Conservation (phyloP, 495 filamentous ascomycete genomes). For the Annulohypoxylon maeteangense region DNA sequence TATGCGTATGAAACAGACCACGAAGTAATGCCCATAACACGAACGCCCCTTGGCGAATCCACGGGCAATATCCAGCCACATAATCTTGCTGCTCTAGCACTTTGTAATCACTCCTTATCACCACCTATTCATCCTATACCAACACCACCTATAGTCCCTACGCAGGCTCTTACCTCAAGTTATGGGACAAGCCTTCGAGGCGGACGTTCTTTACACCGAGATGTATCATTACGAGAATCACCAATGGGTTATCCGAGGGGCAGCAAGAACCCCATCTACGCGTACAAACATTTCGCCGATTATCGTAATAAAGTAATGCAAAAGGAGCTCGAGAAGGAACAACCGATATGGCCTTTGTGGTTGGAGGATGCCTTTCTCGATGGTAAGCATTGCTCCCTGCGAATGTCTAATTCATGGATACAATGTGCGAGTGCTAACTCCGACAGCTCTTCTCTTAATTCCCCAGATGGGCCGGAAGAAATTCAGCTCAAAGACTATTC, state of each 20-base stretch:
- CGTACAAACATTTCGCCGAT: slow-evolving; percentile 68
- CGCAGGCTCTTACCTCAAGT: slow-evolving; percentile 53
- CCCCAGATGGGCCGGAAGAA: slow-evolving; percentile 86
- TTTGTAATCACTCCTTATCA: slow-evolving; percentile 54
- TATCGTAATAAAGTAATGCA: slow-evolving; percentile 76
- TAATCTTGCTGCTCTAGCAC: slow-evolving; percentile 50
- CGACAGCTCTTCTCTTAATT: slow-evolving; percentile 78
- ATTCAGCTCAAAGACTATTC: slow-evolving; percentile 74
- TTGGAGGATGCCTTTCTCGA: slow-evolving; percentile 90
- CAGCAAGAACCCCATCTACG: slow-evolving; percentile 62
- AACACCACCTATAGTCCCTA: slow-evolving; percentile 55
- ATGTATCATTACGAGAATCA: slow-evolving; percentile 49
- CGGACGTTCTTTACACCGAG: slow-evolving; percentile 48
- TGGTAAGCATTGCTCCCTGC: slow-evolving; percentile 64
- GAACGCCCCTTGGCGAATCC: slow-evolving; percentile 61
- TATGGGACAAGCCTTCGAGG: slow-evolving; percentile 51
- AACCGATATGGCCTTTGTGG: slow-evolving; percentile 78
- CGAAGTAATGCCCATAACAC: slow-evolving; percentile 43
- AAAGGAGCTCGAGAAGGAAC: slow-evolving; percentile 57
- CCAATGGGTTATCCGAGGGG: slow-evolving; percentile 57
- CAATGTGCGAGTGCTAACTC: slow-evolving; percentile 7
- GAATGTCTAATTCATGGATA: not conserved
- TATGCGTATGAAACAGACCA: slow-evolving; percentile 48
- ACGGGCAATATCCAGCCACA: slow-evolving; percentile 61
- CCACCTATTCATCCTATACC: slow-evolving; percentile 52